Base-by-base conservation (phyloP, 2,329 filamentous ascomycete species). In the Penicillium expansum region DNA sequence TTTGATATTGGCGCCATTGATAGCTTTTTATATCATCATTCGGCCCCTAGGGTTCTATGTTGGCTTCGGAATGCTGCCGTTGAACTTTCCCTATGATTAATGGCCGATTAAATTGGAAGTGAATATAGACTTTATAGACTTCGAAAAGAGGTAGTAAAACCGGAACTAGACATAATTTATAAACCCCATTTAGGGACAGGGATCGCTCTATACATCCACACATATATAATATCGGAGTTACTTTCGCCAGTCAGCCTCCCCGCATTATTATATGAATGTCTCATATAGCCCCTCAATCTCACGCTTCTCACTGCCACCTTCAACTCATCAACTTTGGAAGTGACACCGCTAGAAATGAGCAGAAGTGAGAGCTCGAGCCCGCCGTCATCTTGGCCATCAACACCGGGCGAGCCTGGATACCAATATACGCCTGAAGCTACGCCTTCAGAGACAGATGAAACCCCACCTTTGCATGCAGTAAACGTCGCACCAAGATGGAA, bases 401-500 rank as follows among this genome's bases (percentile, higher is more conserved):
- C 14, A 16, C 16, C 33, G 32, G 24, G 18, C 32, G 42, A 55
- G n/a, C 5, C 10, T 42, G 14, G 4, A 22, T 37, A 42, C 38
- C 52, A 35, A 37, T 39, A 43, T 20, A 33, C 45, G 5, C 39
- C 30, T 1, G 52, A 50, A 50, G 47, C 29, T 14, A 38, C 22
- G 8, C 14, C 51, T 14, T 44, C 52, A 2, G 47, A 55, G 10
- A 41, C 27, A 11, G 62, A 64, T 13, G 63, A 61, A 3, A 68
- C 52, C 29, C 61, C 66, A 30, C 67, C 64, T 18, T 48, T 52
- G 38, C 62, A 67, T 50, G 65, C 65, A 11, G 65, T 67, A 3
- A 65, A 62, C 37, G 62, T 62, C 16, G 48, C 64, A 10, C 57
- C 55, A 6, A 38, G 63, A 58, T 65, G 63, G 63, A 64, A 65